Percentiles rank a stretch among this genome's conserved stretches.
These are phyloP conservation scores for Helicocarpus griseus DNA, from an alignment of 2,329 filamentous ascomycete genomes.

Conservation along the genomic window DNA sequence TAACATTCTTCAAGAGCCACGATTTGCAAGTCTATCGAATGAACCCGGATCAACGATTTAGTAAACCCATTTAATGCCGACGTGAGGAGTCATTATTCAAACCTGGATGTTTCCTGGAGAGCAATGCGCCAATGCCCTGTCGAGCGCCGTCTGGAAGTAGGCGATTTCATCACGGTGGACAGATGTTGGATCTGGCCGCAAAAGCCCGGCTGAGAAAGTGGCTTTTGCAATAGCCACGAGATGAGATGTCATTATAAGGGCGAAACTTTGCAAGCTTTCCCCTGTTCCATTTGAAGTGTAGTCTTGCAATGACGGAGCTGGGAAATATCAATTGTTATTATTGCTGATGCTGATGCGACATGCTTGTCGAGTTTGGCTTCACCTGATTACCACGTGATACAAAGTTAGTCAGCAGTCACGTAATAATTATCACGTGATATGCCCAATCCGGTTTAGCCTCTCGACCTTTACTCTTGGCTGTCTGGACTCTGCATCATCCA, in stretches of 20 bases:
- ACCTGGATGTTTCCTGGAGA: constrained; percentile 79
- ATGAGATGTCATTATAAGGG: constrained; percentile 50
- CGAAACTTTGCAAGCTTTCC: neutral
- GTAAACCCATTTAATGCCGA: constrained; percentile 21
- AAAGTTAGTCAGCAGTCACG: neutral
- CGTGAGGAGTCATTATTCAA: constrained; percentile 41
- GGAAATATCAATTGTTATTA: neutral
- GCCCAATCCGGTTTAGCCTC: no score
- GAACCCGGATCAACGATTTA: constrained; percentile 22
- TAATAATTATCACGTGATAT: no score
- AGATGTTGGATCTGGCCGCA: constrained; percentile 63
- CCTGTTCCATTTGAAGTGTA: neutral
- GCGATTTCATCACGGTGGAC: constrained; percentile 61
- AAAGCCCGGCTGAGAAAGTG: constrained; percentile 62
- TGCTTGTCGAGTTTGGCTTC: neutral
- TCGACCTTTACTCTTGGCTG: no score
- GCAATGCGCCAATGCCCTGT: constrained; percentile 58
- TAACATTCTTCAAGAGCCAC: constrained; percentile 68
- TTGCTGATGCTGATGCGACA: neutral
- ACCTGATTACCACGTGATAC: neutral
- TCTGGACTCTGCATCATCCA: neutral
- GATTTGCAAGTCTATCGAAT: constrained; percentile 67
- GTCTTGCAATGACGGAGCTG: neutral
- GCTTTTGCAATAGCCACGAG: constrained; percentile 70
- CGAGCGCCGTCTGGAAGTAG: constrained; percentile 57